phyloP scores from a whole-genome alignment of 768 basidiomycete genomes.

The Lentinula aciculospora region DNA sequence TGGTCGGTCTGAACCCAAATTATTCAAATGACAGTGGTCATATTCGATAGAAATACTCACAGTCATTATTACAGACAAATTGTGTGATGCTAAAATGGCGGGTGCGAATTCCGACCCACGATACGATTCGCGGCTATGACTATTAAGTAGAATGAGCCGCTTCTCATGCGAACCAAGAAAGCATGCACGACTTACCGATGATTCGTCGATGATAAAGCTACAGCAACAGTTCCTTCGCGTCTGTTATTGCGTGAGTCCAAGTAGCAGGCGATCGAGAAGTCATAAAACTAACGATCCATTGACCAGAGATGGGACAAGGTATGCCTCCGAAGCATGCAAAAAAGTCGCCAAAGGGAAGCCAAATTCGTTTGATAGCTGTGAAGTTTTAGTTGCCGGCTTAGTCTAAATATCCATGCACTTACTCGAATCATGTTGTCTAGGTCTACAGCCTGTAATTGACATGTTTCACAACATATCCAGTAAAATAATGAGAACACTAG shows the following conservation, averaged over 20 bases:
- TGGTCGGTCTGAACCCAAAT: constrained; percentile 42
- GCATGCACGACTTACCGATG: constrained; percentile 37
- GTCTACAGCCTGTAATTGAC: constrained; percentile 35
- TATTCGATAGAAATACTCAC: constrained; percentile 16
- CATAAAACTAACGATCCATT: constrained; percentile 55
- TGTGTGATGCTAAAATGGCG: constrained; percentile 51
- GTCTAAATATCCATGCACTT: constrained; percentile 19
- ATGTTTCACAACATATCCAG: neutral
- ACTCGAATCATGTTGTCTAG: constrained; percentile 65
- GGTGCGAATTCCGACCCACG: constrained; percentile 44
- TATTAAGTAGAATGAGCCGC: neutral
- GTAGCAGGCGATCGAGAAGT: neutral
- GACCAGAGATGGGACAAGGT: constrained; percentile 78
- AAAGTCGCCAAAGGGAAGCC: constrained; percentile 77
- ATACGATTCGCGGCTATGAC: constrained; percentile 55
- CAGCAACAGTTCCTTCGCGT: constrained; percentile 56
- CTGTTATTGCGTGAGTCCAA: constrained; percentile 13
- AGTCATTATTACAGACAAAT: constrained; percentile 59
- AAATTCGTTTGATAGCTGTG: constrained; percentile 84
- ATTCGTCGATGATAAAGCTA: constrained; percentile 79
- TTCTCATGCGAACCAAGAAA: neutral
- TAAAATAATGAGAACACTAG: constrained; percentile 12
- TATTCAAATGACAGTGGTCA: neutral
- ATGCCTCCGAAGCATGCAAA: constrained; percentile 87
- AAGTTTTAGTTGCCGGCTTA: neutral